Percentiles rank a stretch among this genome's conserved stretches.
These are phyloP conservation scores for Lasiosphaeriaceae sp. DNA, from an alignment of 495 filamentous ascomycete species.

Conservation along the genomic window DNA sequence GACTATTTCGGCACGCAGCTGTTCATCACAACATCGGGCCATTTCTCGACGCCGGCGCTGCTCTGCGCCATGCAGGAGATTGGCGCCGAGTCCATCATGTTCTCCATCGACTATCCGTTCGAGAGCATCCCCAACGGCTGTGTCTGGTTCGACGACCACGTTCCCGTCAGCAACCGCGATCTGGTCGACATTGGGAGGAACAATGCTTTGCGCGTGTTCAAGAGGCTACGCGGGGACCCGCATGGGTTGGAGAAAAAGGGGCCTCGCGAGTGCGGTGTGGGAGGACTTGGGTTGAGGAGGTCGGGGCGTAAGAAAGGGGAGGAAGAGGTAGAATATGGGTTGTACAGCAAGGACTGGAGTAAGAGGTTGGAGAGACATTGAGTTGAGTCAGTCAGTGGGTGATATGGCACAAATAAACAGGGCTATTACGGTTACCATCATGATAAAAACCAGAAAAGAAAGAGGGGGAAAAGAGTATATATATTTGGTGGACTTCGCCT, in stretches of 20 bases:
- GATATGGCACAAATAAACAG: too few species aligned
- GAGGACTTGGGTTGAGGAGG: slow-evolving; percentile 14
- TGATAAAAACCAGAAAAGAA: too few species aligned
- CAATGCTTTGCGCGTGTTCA: slow-evolving; percentile 20
- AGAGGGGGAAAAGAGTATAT: too few species aligned
- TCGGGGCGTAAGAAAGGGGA: too few species aligned
- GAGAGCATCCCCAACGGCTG: slow-evolving; percentile 40
- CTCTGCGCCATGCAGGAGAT: slow-evolving; percentile 25
- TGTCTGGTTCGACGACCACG: slow-evolving; percentile 25
- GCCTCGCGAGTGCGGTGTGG: slow-evolving; percentile 17
- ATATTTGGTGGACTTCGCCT: too few species aligned
- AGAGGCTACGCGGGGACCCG: slow-evolving; percentile 5
- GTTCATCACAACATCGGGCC: slow-evolving; percentile 47
- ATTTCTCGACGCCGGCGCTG: slow-evolving; percentile 45
- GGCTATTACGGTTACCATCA: too few species aligned
- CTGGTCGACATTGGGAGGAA: slow-evolving; percentile 24
- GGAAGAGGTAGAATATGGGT: slow-evolving; percentile 20
- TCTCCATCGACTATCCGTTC: slow-evolving; percentile 58
- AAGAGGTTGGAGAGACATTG: slow-evolving; percentile 4
- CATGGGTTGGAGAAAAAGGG: slow-evolving; percentile 16
- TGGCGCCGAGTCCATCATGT: slow-evolving; percentile 38
- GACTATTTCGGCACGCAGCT: slow-evolving; percentile 26
- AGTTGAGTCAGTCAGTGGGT: too few species aligned
- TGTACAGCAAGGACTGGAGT: slow-evolving; percentile 22
- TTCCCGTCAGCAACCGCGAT: slow-evolving; percentile 13